Conservation (phyloP, 306 rosid species). For the Glycine tomentella region DNA sequence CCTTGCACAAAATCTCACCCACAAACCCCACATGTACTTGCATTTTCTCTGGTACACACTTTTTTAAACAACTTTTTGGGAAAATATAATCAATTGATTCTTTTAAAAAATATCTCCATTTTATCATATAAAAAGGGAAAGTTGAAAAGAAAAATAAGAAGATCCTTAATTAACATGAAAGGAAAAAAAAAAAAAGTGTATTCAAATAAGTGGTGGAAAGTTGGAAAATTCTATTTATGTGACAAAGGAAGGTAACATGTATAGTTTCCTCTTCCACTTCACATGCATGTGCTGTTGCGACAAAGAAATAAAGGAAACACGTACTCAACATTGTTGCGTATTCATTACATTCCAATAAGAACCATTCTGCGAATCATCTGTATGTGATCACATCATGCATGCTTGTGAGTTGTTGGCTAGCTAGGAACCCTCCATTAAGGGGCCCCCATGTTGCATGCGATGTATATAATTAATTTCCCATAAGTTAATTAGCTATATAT, state of each 20-base stretch:
- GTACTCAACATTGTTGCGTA: not conserved
- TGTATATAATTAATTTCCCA: not conserved
- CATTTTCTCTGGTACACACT: not conserved
- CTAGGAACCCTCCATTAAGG: conserved; percentile 20
- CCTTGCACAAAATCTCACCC: conserved; percentile 13
- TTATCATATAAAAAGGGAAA: not conserved
- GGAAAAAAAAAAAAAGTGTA: not conserved
- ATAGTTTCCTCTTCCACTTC: not conserved
- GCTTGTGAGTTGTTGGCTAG: conserved; percentile 22
- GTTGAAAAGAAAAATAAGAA: not conserved
- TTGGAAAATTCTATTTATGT: not conserved
- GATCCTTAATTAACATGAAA: conserved; percentile 15
- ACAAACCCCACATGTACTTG: not conserved
- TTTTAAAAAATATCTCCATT: not conserved
- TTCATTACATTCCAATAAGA: conserved; percentile 9
- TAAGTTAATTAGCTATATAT: too few relatives aligned
- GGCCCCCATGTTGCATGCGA: conserved; percentile 37
- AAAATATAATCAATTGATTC: not conserved
- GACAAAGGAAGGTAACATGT: conserved; percentile 7
- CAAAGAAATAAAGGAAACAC: not conserved
- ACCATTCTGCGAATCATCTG: not conserved
- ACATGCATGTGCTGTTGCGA: conserved; percentile 30
- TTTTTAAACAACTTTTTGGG: not conserved
- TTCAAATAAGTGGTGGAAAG: not conserved
- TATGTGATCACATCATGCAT: not conserved